Percentiles rank a stretch among this genome's conserved stretches.
Evolutionary conservation across 352 stramenopile genomes (phyloP).

Genomic region (Globisporangium emineosum): DNA sequence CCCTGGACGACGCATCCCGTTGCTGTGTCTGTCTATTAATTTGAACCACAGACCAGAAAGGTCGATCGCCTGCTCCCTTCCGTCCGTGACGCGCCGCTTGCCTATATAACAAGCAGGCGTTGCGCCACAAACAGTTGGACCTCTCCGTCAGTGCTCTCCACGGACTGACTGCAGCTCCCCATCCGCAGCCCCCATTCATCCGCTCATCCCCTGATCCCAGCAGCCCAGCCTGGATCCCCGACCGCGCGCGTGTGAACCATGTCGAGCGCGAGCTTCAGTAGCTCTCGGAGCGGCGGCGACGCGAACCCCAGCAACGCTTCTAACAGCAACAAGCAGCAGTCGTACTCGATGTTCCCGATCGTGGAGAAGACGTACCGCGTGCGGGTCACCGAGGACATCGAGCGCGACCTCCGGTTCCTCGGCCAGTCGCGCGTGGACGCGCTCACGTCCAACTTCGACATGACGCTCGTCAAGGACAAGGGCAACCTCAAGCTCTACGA

Average conservation of each 20-base stretch:
- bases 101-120: background rate
- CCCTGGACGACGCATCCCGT: background rate
- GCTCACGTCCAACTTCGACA: conserved; percentile 76
- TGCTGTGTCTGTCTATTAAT: background rate
- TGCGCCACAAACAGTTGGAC: background rate
- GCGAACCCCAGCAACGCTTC: conserved; percentile 2
- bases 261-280: conserved; percentile 23
- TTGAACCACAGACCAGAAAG: background rate
- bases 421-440: conserved; percentile 79
- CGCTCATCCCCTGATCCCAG: background rate
- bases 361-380: conserved; percentile 83
- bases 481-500: conserved; percentile 72
- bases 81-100: background rate
- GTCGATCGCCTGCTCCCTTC: no score
- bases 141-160: no score
- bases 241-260: no score
- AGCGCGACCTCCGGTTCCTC: conserved; percentile 81
- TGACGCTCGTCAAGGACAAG: conserved; percentile 77
- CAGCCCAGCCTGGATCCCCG: background rate
- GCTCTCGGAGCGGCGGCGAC: conserved; percentile 23
- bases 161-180: no score
- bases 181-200: no score
- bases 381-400: conserved; percentile 76
- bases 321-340: conserved; percentile 7
- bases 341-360: conserved; percentile 82